A percentile compares a stretch with the other conserved stretches of the same genome.
Evolutionary conservation across 768 basidiomycete species (phyloP).

Genomic region (Serendipita vermifera): DNA sequence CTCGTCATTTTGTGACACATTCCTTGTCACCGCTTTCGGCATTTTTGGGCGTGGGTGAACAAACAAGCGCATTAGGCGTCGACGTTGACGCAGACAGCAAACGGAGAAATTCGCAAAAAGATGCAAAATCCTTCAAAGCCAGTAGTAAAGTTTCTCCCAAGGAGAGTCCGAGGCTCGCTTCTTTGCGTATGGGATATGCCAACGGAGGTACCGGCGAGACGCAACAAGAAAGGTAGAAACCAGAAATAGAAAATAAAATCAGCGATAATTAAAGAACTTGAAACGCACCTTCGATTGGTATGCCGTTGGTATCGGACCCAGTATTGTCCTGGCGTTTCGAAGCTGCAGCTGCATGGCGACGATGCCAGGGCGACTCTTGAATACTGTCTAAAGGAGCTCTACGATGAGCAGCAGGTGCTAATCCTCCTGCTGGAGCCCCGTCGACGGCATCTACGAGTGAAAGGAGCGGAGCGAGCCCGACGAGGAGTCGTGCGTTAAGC

Average conservation of each 20-base stretch:
- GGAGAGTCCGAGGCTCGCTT: too few species aligned
- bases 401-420: neutral
- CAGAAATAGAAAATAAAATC: neutral
- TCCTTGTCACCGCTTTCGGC: too few species aligned
- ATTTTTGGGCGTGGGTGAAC: too few species aligned
- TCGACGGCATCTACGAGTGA: constrained; percentile 2
- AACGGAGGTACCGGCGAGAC: neutral
- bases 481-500: too few species aligned
- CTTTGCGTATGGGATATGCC: neutral
- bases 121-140: too few species aligned
- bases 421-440: neutral
- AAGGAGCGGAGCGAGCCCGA: neutral
- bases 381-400: neutral
- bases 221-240: neutral
- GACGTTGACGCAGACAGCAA: too few species aligned
- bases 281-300: neutral
- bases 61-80: too few species aligned
- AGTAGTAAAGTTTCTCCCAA: too few species aligned
- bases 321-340: neutral
- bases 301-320: neutral
- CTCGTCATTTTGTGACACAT: too few species aligned
- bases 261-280: too few species aligned
- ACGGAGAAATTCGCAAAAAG: too few species aligned
- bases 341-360: too few species aligned
- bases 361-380: constrained; percentile 1